Evolutionary conservation across 306 rosid species (phyloP), one percentile per base, ranked within the genome.

Genomic region (Astragalus membranaceus): DNA sequence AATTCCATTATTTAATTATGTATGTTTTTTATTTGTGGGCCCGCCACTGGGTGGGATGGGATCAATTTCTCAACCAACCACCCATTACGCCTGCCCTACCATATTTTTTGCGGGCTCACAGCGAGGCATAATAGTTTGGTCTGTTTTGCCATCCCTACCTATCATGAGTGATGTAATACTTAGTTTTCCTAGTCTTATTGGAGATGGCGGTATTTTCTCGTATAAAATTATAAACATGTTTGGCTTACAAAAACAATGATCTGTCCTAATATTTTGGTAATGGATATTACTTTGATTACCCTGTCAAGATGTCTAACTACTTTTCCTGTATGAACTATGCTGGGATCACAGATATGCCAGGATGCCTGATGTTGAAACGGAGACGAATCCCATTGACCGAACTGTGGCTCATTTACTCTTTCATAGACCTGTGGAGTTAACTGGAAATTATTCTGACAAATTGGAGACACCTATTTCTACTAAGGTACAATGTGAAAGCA

Each of bases 371-470:
- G 74, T 67, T 35, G 99, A 91, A 81, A 85, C 92, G 43, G 85
- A 89, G 89, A 95, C 99, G 20, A 91, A 95, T 75, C 85, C 96
- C 74, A 82, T 91, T 6, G 97, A 95, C 76, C 84, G 99, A 73
- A 86, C 84, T 10, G 88, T 95, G 75, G 99, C 99, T 67, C 97
- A 86, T 78, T 82, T 95, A 79, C 97, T 95, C 78, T 95, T 95
- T 67, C 87, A 89, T 69, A 80, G 88, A 68, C 95, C 95, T 43
- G 52, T 77, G 67, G 92, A 87, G 72, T 68, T 75, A 6, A 76
- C 82, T 3, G 86, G 81, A 70, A 84, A 81, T 69, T 83, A 59
- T 61, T 61, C 78, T 4, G 92, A 83, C 17, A 65, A 74, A 37
- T 78, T 83, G 36, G 88, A 83, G 72, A 82, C 82, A 2, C 84